Percentiles rank a stretch among this genome's conserved stretches.
Conservation (phyloP, 2,329 filamentous ascomycete genomes). For the Ramularia collo-cygni region DNA sequence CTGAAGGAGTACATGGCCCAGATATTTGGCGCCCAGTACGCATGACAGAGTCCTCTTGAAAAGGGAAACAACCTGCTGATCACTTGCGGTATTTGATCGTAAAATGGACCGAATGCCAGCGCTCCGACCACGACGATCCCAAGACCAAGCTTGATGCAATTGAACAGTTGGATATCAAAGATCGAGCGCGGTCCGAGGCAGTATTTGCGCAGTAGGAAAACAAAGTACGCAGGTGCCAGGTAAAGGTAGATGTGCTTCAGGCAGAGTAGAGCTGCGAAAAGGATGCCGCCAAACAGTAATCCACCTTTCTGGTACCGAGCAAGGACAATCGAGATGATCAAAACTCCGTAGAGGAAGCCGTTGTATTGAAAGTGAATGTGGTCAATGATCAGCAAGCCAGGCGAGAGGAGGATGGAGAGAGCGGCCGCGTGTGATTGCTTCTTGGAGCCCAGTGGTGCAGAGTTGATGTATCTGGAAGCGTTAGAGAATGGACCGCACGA, state of each 20-base stretch:
- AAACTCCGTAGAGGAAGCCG: conserved; percentile 86
- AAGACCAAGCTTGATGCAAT: conserved; percentile 74
- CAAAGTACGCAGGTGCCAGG: conserved; percentile 89
- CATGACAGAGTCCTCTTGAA: conserved; percentile 86
- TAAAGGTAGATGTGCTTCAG: conserved; percentile 99
- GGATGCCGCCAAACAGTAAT: conserved; percentile 67
- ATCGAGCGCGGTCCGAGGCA: conserved; percentile 73
- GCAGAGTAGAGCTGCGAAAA: conserved; percentile 81
- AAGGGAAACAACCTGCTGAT: conserved; percentile 86
- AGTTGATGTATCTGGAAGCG: conserved; percentile 62
- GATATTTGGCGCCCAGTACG: conserved; percentile 96
- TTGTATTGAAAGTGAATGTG: conserved; percentile 99
- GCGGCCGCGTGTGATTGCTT: conserved; percentile 77
- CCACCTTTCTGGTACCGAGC: conserved; percentile 65
- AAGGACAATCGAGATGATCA: conserved; percentile 79
- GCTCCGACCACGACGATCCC: conserved; percentile 66
- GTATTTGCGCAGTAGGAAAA: conserved; percentile 83
- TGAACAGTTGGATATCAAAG: conserved; percentile 67
- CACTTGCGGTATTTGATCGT: conserved; percentile 78
- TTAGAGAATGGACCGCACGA: not conserved
- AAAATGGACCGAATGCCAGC: conserved; percentile 86
- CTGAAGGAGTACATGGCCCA: conserved; percentile 96
- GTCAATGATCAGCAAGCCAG: conserved; percentile 91
- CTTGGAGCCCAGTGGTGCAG: conserved; percentile 58
- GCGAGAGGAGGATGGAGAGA: conserved; percentile 82